Evolutionary conservation across 768 basidiomycete species (phyloP).

Genomic region (Trametes punicea): DNA sequence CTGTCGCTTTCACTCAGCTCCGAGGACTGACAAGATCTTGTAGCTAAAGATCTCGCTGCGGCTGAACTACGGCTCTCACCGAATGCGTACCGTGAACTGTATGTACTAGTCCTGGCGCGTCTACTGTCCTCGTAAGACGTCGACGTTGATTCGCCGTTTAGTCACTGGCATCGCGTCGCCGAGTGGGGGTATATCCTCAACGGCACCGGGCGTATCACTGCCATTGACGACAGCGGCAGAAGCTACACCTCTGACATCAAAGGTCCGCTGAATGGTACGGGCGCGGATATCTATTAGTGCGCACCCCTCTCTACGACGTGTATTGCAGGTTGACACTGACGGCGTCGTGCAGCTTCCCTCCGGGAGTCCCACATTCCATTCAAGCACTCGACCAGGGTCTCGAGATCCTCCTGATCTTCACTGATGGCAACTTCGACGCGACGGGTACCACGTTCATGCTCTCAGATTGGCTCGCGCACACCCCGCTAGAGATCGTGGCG

Average conservation of each 20-base stretch:
- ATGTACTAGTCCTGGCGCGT: background rate
- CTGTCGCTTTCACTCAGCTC: background rate
- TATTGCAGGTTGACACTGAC: background rate
- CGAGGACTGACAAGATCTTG: conserved; percentile 5
- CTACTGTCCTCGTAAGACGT: background rate
- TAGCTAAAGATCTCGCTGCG: conserved; percentile 28
- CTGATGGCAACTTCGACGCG: conserved; percentile 30
- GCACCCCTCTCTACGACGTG: background rate
- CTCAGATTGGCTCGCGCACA: conserved; percentile 30
- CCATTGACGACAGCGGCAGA: conserved; percentile 25
- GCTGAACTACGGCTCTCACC: conserved; percentile 25
- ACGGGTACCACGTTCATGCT: conserved; percentile 30
- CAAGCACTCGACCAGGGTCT: conserved; percentile 27
- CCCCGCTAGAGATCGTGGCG: conserved; percentile 28
- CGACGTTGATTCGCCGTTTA: conserved; percentile 5
- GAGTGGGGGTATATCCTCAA: conserved; percentile 29
- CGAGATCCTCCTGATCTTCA: conserved; percentile 29
- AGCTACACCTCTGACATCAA: conserved; percentile 26
- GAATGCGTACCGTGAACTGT: conserved; percentile 28
- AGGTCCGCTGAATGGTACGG: conserved; percentile 22
- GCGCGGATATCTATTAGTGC: conserved; percentile 27
- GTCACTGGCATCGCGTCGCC: conserved; percentile 28
- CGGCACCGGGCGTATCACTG: conserved; percentile 26
- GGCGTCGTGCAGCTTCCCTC: conserved; percentile 21
- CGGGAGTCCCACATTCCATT: conserved; percentile 27